phyloP scores from a whole-genome alignment of 2,329 filamentous ascomycete genomes.

The Phialophora macrospora region DNA sequence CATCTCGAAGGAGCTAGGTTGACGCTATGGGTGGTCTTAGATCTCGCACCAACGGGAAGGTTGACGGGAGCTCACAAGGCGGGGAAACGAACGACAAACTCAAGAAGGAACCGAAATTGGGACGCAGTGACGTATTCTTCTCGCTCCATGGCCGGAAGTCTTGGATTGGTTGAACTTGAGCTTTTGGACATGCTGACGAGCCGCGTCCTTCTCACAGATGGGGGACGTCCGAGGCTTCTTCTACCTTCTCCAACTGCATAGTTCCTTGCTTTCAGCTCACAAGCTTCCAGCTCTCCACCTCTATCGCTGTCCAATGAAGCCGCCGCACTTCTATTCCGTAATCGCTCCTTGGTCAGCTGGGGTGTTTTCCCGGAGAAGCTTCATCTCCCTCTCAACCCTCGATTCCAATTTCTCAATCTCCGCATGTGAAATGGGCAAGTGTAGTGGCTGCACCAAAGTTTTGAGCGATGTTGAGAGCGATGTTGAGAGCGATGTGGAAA shows the following conservation, averaged over 20 bases:
- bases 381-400: neutral
- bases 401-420: conserved; percentile 1
- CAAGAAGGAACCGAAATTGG: neutral
- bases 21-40: conserved; percentile 1
- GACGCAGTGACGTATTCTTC: conserved; percentile 7
- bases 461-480: conserved; percentile 7
- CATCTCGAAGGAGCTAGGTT: conserved; percentile 17
- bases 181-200: neutral
- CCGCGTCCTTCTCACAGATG: neutral
- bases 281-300: neutral
- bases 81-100: conserved; percentile 14
- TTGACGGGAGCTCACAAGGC: neutral
- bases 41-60: conserved; percentile 23
- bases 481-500: conserved; percentile 1
- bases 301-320: neutral
- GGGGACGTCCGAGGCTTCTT: neutral
- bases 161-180: neutral
- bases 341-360: neutral
- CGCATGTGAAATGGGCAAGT: conserved; percentile 13
- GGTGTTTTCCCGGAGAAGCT: neutral
- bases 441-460: conserved; percentile 3
- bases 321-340: neutral
- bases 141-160: neutral
- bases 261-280: neutral
- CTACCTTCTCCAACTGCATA: neutral